Percentiles rank a stretch among this genome's conserved stretches.
Evolutionary conservation across 2,329 filamentous ascomycete genomes (phyloP).

Genomic region (Penicillium glabrum): DNA sequence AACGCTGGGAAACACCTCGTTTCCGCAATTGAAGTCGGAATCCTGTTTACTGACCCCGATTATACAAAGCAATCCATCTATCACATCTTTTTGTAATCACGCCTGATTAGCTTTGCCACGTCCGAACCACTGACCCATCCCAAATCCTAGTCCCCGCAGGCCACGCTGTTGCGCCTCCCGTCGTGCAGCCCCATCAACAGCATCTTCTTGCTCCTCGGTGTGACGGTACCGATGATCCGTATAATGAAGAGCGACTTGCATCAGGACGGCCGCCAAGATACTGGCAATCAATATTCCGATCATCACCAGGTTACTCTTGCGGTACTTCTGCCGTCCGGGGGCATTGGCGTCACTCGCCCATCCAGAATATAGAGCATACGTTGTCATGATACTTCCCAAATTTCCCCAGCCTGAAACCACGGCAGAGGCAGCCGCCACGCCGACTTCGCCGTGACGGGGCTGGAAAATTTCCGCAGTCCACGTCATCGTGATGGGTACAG

Average conservation of each 20-base stretch:
- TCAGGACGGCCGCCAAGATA: slow-evolving; percentile 65
- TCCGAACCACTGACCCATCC: slow-evolving; percentile 13
- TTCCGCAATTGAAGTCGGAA: not conserved
- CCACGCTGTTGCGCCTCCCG: slow-evolving; percentile 38
- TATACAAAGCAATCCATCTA: not conserved
- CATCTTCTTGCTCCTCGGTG: slow-evolving; percentile 12
- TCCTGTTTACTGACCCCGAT: not conserved
- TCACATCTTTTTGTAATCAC: not conserved
- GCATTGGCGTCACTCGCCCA: slow-evolving; percentile 74
- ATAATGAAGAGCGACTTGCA: slow-evolving; percentile 63
- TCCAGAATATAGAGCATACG: slow-evolving; percentile 84
- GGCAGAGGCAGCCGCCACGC: slow-evolving; percentile 81
- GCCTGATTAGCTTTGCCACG: slow-evolving; percentile 5
- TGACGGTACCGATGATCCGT: slow-evolving; percentile 30
- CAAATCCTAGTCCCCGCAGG: slow-evolving; percentile 33
- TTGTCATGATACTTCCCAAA: slow-evolving; percentile 80
- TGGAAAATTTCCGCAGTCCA: slow-evolving; percentile 93
- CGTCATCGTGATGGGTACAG: slow-evolving; percentile 90
- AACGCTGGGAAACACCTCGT: too few species aligned
- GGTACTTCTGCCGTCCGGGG: slow-evolving; percentile 66
- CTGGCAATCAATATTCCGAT: slow-evolving; percentile 78
- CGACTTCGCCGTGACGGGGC: slow-evolving; percentile 82
- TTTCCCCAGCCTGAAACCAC: slow-evolving; percentile 87
- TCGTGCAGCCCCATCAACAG: slow-evolving; percentile 35
- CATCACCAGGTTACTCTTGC: slow-evolving; percentile 84